These are phyloP conservation scores for Coniochaeta prunicola DNA, from an alignment of 2,329 filamentous ascomycete species.

Conservation along the genomic window DNA sequence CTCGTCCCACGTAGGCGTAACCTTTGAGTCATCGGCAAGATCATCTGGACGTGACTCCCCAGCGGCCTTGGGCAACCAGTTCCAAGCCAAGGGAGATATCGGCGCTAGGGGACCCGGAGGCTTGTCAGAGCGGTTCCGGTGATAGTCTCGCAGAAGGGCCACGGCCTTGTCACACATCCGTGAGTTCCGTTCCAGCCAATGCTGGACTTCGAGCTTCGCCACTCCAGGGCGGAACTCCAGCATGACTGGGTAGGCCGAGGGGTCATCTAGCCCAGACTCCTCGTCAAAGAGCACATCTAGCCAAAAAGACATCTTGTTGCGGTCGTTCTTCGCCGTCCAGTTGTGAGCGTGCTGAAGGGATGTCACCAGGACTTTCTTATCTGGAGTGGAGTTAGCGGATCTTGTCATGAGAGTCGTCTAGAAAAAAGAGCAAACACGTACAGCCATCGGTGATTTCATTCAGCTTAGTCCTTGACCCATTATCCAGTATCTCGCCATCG, in stretches of 20 bases:
- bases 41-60: conserved; percentile 28
- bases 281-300: conserved; percentile 58
- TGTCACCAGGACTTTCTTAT: conserved; percentile 60
- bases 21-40: conserved; percentile 27
- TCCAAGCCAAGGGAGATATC: conserved; percentile 46
- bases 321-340: conserved; percentile 61
- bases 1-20: conserved; percentile 41
- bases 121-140: conserved; percentile 38
- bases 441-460: conserved; percentile 55
- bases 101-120: conserved; percentile 42
- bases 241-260: conserved; percentile 32
- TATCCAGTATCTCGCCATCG: conserved; percentile 55
- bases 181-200: conserved; percentile 57
- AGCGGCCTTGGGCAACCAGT: conserved; percentile 40
- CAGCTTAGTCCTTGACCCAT: conserved; percentile 47
- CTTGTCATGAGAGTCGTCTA: background rate
- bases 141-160: conserved; percentile 47
- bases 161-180: conserved; percentile 50
- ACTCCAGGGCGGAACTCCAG: conserved; percentile 47
- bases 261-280: conserved; percentile 32
- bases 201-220: conserved; percentile 52
- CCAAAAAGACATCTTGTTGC: conserved; percentile 66
- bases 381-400: conserved; percentile 23
- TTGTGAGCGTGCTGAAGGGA: conserved; percentile 61
- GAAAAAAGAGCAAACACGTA: conserved; percentile 35